Base-by-base conservation (phyloP, 2,329 filamentous ascomycete genomes). In the Verticillium nubilum region DNA sequence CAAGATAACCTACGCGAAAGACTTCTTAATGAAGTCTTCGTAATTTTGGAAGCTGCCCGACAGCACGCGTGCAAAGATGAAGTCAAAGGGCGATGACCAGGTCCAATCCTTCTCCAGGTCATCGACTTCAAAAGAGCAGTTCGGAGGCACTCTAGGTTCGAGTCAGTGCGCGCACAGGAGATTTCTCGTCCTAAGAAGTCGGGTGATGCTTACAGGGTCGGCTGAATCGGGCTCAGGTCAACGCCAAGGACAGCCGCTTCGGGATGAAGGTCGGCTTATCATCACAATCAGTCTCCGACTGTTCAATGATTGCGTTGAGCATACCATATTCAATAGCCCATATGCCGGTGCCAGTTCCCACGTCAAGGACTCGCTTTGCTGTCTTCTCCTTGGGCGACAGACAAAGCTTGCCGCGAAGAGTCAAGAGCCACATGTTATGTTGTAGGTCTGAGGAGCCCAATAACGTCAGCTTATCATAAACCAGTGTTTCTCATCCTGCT, bases 71-170 rank as follows among this genome's bases (percentile, higher is more conserved):
- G 61, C 63, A 59, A 73, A 70, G 54, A 76, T 71, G 59, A 70
- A 74, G 60, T 77, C 74, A 47, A 75, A 75, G 2, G 66, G 63
- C 5, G 63, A 55, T 4, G 63, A 61, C 42, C 64, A 75, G 2
- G 68, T 68, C 74, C 74, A 77, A 31, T 66, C 62, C 56, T 69
- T 65, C 27, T 73, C 72, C 1, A 69, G 62, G 59, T 76, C 73
- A 58, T 76, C 74, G 54, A 76, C 66, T 33, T 76, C 73, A 62
- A 82, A 82, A 7, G 67, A 67, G 54, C 78, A 70, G 59, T 82
- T 82, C 0, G 75, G 73, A 0, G 79, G 78, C 7, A 78, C 75
- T 59, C 66, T 68, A 25, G 9, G 15, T 17, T 5, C 65, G 53
- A 64, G 59, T 56, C 69, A 67, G 47, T 70, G 66, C 12, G 68